Percentiles rank a stretch among this genome's conserved stretches.
These are phyloP conservation scores for Termitomyces sp. DNA, from an alignment of 768 basidiomycete genomes.

Conservation along the genomic window DNA sequence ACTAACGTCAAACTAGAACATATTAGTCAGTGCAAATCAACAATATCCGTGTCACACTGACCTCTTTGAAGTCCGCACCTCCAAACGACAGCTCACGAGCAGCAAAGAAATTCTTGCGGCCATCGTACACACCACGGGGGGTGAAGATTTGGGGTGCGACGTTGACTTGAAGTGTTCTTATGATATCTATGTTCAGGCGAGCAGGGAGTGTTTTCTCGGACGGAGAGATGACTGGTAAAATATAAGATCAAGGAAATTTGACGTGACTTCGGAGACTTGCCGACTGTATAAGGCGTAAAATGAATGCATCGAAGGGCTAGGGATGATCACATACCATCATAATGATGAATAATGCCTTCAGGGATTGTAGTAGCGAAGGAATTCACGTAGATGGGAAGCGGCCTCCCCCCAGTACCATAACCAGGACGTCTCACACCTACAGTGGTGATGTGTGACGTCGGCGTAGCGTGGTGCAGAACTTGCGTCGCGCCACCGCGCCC, in stretches of 20 bases:
- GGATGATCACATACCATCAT: slow-evolving; percentile 54
- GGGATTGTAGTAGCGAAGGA: slow-evolving; percentile 62
- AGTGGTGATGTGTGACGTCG: slow-evolving; percentile 36
- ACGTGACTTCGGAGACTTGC: not conserved
- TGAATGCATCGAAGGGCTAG: not conserved
- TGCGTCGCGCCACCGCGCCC: slow-evolving; percentile 27
- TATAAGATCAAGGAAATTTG: not conserved
- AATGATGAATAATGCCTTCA: slow-evolving; percentile 63
- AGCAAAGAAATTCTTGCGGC: slow-evolving; percentile 71
- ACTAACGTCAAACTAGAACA: slow-evolving; percentile 53
- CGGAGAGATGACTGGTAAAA: slow-evolving; percentile 50
- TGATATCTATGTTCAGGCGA: slow-evolving; percentile 64
- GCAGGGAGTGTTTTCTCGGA: slow-evolving; percentile 66
- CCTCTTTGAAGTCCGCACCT: slow-evolving; percentile 44
- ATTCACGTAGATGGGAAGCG: slow-evolving; percentile 42
- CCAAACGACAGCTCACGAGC: slow-evolving; percentile 57
- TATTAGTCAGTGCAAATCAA: not conserved
- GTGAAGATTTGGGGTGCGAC: slow-evolving; percentile 64
- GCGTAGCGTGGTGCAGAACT: slow-evolving; percentile 20
- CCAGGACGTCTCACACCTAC: slow-evolving; percentile 66
- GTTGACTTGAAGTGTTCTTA: slow-evolving; percentile 52
- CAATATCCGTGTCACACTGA: slow-evolving; percentile 17
- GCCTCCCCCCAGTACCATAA: slow-evolving; percentile 51
- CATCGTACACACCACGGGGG: slow-evolving; percentile 71
- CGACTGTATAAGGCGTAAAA: not conserved